Conservation (phyloP, 2,329 filamentous ascomycete species). For the Sclerotiophoma versabilis region DNA sequence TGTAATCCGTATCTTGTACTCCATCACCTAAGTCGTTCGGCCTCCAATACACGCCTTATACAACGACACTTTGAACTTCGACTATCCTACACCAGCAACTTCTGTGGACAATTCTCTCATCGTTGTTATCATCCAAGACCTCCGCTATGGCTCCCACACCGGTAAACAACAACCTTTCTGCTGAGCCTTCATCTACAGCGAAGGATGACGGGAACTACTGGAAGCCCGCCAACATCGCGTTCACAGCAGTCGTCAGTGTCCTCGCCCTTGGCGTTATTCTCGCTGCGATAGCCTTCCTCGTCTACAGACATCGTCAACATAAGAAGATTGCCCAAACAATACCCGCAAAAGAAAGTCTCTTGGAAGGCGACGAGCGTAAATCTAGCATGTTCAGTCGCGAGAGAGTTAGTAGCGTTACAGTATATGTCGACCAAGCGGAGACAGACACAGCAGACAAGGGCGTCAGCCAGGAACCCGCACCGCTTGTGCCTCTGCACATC, state of each 20-base stretch:
- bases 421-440: slow-evolving; percentile 38
- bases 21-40: slow-evolving; percentile 13
- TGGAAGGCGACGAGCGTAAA: slow-evolving; percentile 40
- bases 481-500: slow-evolving; percentile 38
- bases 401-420: slow-evolving; percentile 35
- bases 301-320: slow-evolving; percentile 32
- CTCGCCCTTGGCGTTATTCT: slow-evolving; percentile 30
- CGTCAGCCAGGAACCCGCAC: slow-evolving; percentile 33
- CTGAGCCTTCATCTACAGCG: slow-evolving; percentile 14
- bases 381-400: slow-evolving; percentile 44
- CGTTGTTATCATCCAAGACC: background rate
- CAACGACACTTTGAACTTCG: slow-evolving; percentile 4
- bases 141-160: slow-evolving; percentile 38
- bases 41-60: slow-evolving; percentile 12
- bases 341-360: slow-evolving; percentile 34
- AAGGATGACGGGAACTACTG: slow-evolving; percentile 27
- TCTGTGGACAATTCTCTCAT: background rate
- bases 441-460: slow-evolving; percentile 25
- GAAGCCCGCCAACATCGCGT: slow-evolving; percentile 38
- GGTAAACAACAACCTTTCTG: slow-evolving; percentile 18
- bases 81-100: background rate
- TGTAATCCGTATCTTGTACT: slow-evolving; percentile 24
- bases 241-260: slow-evolving; percentile 34
- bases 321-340: slow-evolving; percentile 32
- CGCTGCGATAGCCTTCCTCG: slow-evolving; percentile 28